phyloP scores from a whole-genome alignment of 305 asterid genomes.

The Plantago coronopus region DNA sequence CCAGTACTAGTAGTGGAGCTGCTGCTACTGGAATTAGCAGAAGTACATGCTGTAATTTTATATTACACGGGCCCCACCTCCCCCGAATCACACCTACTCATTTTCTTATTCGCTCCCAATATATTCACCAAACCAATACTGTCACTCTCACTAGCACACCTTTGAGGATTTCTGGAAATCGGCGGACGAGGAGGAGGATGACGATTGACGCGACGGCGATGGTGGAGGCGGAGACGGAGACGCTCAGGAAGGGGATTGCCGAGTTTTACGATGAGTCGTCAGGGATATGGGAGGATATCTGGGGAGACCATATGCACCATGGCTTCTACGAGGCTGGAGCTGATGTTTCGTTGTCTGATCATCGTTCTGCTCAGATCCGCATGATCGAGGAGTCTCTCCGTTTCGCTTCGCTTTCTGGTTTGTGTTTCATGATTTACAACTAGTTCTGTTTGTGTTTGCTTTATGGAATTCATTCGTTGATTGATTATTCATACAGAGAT shows the following conservation, averaged over 20 bases:
- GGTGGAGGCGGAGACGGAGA: conserved; percentile 30
- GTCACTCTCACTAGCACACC: no score
- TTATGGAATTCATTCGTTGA: no score
- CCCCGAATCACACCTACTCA: no score
- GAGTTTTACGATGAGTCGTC: conserved; percentile 92
- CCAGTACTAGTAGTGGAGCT: no score
- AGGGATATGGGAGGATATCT: conserved; percentile 79
- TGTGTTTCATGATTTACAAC: not conserved
- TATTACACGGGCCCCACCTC: no score
- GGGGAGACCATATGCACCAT: conserved; percentile 99
- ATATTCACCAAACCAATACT: no score
- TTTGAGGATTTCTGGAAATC: not conserved
- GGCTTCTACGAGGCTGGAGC: conserved; percentile 64
- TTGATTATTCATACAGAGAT: no score
- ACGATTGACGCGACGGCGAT: conserved; percentile 1
- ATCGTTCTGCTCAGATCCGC: conserved; percentile 87
- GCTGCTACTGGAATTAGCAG: no score
- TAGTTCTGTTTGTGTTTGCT: no score
- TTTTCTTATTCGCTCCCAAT: no score
- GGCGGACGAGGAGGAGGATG: conserved; percentile 27
- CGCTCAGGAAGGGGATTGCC: conserved; percentile 71
- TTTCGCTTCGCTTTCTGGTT: conserved; percentile 71
- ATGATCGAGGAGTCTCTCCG: conserved; percentile 83
- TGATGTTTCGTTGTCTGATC: conserved; percentile 59
- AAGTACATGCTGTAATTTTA: no score